Percentiles rank a stretch among this genome's conserved stretches.
phyloP scores from a whole-genome alignment of 1,284 basidiomycete species.

The Cutaneotrichosporon daszewskae region DNA sequence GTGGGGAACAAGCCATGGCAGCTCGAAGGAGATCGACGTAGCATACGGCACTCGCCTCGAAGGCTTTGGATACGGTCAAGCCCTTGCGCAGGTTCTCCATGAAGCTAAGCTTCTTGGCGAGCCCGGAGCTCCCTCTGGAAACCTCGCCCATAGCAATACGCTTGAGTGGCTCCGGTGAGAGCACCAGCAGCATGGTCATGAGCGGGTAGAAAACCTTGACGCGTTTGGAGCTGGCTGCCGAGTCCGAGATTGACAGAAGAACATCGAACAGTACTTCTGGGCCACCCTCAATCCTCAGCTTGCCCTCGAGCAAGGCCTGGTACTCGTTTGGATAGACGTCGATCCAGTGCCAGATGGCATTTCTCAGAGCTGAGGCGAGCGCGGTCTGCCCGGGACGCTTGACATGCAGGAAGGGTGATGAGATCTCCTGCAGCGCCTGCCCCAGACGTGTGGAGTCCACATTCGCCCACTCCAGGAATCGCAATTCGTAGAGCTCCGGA shows the following conservation, averaged over 20 bases:
- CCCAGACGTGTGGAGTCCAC: slow-evolving; percentile 43
- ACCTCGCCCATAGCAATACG: slow-evolving; percentile 46
- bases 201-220: slow-evolving; percentile 69
- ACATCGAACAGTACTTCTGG: slow-evolving; percentile 78
- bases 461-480: slow-evolving; percentile 49
- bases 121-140: slow-evolving; percentile 24
- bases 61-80: slow-evolving; percentile 27
- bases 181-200: slow-evolving; percentile 67
- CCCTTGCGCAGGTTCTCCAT: slow-evolving; percentile 47
- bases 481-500: slow-evolving; percentile 52
- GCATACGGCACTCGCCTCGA: slow-evolving; percentile 53
- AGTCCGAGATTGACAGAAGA: slow-evolving; percentile 58
- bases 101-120: slow-evolving; percentile 48
- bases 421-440: slow-evolving; percentile 58
- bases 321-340: slow-evolving; percentile 75
- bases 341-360: slow-evolving; percentile 89
- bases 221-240: slow-evolving; percentile 36
- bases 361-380: slow-evolving; percentile 66
- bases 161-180: slow-evolving; percentile 68
- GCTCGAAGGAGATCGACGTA: slow-evolving; percentile 75
- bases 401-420: slow-evolving; percentile 77
- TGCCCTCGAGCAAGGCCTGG: slow-evolving; percentile 59
- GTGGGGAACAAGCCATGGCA: slow-evolving; percentile 61
- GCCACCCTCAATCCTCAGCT: slow-evolving; percentile 66
- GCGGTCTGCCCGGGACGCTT: slow-evolving; percentile 67